Base-by-base conservation (phyloP, 129 eudicot species). In the Solidago caesia region DNA sequence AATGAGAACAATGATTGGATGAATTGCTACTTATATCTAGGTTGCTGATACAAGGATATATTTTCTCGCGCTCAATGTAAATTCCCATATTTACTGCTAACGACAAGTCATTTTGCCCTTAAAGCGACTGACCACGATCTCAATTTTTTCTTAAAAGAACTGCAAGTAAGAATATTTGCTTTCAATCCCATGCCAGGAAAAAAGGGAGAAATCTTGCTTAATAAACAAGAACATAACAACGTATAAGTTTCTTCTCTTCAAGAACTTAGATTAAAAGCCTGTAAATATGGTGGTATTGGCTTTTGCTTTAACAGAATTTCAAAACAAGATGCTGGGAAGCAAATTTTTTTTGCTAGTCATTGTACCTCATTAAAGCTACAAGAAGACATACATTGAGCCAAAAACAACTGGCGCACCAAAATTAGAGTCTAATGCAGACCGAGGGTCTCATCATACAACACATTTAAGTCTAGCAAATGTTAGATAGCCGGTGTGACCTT, bases 401-500 rank as follows among this genome's bases (percentile, higher is more conserved):
- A 59, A 68, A 47, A 68, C 61, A 68, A 25, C n/a, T 29, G 70
- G 70, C 75, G 59, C 52, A 15, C 52, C 52, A 59, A 25, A 77
- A 77, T 7, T 25, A 61, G 27, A 79, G 60, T 46, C 57, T 55
- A 56, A 8, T 46, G 11, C 45, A 48, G n/a, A 6, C 43, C 33
- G 12, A 73, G 16, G 45, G 14, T 55, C 7, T 45, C 16, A 52
- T 81, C 70, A 85, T 55, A 79, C 47, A 13, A 80, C 39, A 81
- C 96, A 85, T 68, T 79, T 87, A 53, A 89, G 88, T 67, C 98
- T 87, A 64, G 98, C 98, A 80, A 92, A 92, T 57, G 98, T 89
- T 70, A 92, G 77, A 74, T 92, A 92, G 44, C 98, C 98, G 0
- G 98, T 89, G 77, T 92, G 98, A 64, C 98, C 98, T 83, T 82